Base-by-base conservation (phyloP, 2,329 filamentous ascomycete species). In the Stagonosporopsis cucurbitacearum region DNA sequence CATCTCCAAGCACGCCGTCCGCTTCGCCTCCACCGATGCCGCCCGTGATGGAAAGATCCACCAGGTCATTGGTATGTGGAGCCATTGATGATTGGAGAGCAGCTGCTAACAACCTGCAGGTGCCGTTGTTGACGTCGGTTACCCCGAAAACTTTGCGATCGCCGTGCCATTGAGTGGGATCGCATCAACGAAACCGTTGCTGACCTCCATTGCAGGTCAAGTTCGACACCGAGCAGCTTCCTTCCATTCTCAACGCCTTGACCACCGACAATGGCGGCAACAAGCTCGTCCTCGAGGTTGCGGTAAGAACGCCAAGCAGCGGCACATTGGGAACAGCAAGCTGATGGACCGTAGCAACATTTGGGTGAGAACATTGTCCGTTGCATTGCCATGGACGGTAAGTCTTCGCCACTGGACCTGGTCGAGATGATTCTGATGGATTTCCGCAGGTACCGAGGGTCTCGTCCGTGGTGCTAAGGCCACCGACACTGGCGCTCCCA, bases 371-470 rank as follows among this genome's bases (percentile, higher is more conserved):
- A 92, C 86, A 91, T 97, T 78, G 95, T 99, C 80, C 89, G 95
- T 82, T 96, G 92, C 82, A 99, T 99, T 96, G 95, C 95, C 83
- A 99, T 99, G 95, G 95, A 99, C 83, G 95, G 94, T 96, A 88
- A 81, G 87, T 65, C 17, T 50, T 55, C 47, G 36, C 20, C 48
- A 44, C 25, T 33, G 13, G 7, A 23, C 32, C 36, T 5, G 33
- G 19, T 25, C 28, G 57, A 56, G 58, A 53, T 39, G 39, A 53
- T 46, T 54, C 68, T 71, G 48, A 70, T 66, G 49, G 25, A 60
- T 60, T 58, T 67, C 22, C 57, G 48, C 66, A 95, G 92, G 92
- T 96, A 99, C 94, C 79, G 95, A 98, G 86, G 95, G 95, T 95
- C 92, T 99, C 74, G 90, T 94, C 79, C 94, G 95, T 87, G 95